Percentiles rank a stretch among this genome's conserved stretches.
These are phyloP conservation scores for Candida sithepensis DNA, from an alignment of 805 yeast species.

Conservation along the genomic window DNA sequence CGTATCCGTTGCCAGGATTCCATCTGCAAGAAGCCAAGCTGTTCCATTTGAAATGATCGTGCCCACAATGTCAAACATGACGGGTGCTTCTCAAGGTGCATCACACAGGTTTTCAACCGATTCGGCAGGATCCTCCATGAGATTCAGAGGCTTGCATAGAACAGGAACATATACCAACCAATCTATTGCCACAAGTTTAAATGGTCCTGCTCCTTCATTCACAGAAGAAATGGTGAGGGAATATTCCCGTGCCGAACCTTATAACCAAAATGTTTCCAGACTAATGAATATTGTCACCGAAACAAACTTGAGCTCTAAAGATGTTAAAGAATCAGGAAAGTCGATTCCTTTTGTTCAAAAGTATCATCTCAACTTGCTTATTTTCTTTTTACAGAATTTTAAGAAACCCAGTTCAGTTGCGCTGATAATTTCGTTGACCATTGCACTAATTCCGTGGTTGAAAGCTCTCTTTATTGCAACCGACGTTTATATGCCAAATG, in stretches of 20 bases:
- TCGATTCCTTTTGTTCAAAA: slow-evolving; percentile 24
- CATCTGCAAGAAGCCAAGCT: slow-evolving; percentile 27
- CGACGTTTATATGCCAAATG: slow-evolving; percentile 28
- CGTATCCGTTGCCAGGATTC: slow-evolving; percentile 23
- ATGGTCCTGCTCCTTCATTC: slow-evolving; percentile 18
- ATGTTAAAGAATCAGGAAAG: slow-evolving; percentile 23
- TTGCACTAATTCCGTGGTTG: slow-evolving; percentile 54
- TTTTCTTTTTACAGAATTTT: slow-evolving; percentile 41
- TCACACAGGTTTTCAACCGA: slow-evolving; percentile 1
- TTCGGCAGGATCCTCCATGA: slow-evolving; percentile 1
- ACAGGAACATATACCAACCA: slow-evolving; percentile 4
- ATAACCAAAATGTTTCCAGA: slow-evolving; percentile 27
- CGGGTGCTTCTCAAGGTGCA: neutral
- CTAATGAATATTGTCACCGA: slow-evolving; percentile 32
- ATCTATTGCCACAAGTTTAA: slow-evolving; percentile 4
- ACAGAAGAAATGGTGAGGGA: slow-evolving; percentile 31
- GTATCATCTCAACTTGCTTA: slow-evolving; percentile 26
- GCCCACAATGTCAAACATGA: neutral
- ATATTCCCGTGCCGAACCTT: slow-evolving; percentile 33
- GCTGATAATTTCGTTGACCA: slow-evolving; percentile 40
- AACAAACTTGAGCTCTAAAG: slow-evolving; percentile 27
- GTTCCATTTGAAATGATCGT: neutral
- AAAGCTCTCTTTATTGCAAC: slow-evolving; percentile 42
- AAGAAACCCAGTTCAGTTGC: slow-evolving; percentile 47
- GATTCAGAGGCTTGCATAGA: slow-evolving; percentile 6